phyloP scores from a whole-genome alignment of 306 rosid species.

The Fragaria vesca region DNA sequence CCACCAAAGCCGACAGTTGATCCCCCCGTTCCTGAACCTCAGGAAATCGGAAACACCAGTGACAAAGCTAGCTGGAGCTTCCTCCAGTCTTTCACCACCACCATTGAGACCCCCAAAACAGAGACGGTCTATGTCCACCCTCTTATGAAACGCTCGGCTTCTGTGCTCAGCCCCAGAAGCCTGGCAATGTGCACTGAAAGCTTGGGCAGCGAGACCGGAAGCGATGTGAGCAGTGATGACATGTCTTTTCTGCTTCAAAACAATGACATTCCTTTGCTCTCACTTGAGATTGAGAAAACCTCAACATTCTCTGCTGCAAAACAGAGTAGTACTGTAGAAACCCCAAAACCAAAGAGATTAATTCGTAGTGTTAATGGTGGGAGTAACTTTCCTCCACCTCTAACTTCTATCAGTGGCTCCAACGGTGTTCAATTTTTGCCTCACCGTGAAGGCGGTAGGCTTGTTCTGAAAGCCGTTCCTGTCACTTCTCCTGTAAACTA shows the following conservation, averaged over 20 bases:
- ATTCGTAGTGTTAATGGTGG: constrained; percentile 10
- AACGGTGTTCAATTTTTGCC: constrained; percentile 52
- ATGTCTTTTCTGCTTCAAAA: not conserved
- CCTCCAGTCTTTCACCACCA: constrained; percentile 40
- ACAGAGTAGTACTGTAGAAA: not conserved
- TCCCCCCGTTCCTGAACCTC: not conserved
- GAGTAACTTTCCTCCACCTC: constrained; percentile 63
- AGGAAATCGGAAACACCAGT: not conserved
- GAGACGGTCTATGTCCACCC: constrained; percentile 57
- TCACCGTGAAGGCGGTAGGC: constrained; percentile 69
- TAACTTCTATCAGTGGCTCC: constrained; percentile 50
- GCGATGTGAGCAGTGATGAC: constrained; percentile 33
- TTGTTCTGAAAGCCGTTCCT: constrained; percentile 56
- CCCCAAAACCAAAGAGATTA: constrained; percentile 20
- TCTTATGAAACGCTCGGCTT: constrained; percentile 34
- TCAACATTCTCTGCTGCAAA: not conserved
- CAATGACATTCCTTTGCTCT: constrained; percentile 33
- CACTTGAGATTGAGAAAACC: constrained; percentile 13
- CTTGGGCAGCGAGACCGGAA: constrained; percentile 74
- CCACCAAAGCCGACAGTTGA: constrained; percentile 28
- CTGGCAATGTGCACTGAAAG: constrained; percentile 80
- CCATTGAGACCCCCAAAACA: constrained; percentile 19
- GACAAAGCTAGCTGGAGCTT: constrained; percentile 40
- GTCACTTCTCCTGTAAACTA: constrained; percentile 30
- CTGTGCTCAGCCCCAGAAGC: constrained; percentile 54